Conservation (phyloP, 2,329 filamentous ascomycete genomes). For the Ciborinia camelliae region DNA sequence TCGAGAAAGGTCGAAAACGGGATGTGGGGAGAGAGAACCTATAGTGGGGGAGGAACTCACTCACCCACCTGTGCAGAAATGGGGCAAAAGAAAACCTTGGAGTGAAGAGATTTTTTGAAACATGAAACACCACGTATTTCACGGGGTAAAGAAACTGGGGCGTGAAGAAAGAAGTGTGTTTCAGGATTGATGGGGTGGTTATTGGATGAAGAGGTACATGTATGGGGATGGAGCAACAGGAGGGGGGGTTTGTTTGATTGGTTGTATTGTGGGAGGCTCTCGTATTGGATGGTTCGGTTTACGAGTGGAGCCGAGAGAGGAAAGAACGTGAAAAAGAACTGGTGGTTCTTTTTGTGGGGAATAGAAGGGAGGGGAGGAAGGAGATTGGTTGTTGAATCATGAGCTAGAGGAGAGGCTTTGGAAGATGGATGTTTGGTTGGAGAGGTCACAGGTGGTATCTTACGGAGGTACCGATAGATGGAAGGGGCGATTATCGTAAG, state of each 20-base stretch:
- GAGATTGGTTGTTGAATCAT: neutral
- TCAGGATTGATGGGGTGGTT: constrained; percentile 1
- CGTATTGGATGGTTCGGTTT: neutral
- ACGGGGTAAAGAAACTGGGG: constrained; percentile 2
- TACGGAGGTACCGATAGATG: neutral
- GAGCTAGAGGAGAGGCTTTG: neutral
- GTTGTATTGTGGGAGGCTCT: neutral
- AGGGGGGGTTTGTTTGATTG: neutral
- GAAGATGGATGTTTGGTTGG: neutral
- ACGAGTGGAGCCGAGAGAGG: neutral
- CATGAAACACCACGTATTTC: constrained; percentile 17
- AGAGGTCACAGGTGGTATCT: neutral
- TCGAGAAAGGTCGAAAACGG: neutral
- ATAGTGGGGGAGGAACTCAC: neutral
- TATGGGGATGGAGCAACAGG: neutral
- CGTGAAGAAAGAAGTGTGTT: neutral
- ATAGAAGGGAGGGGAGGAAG: neutral
- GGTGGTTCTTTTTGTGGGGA: neutral
- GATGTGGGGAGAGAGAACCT: neutral
- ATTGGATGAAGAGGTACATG: neutral
- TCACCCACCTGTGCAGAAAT: neutral
- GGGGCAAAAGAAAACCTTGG: neutral
- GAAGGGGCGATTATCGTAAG: neutral
- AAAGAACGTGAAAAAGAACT: neutral
- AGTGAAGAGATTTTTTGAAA: constrained; percentile 6